Percentiles rank a stretch among this genome's conserved stretches.
These are phyloP conservation scores for Plasmodium vinckei DNA, from an alignment of 169 alveolate genomes.

Conservation along the genomic window DNA sequence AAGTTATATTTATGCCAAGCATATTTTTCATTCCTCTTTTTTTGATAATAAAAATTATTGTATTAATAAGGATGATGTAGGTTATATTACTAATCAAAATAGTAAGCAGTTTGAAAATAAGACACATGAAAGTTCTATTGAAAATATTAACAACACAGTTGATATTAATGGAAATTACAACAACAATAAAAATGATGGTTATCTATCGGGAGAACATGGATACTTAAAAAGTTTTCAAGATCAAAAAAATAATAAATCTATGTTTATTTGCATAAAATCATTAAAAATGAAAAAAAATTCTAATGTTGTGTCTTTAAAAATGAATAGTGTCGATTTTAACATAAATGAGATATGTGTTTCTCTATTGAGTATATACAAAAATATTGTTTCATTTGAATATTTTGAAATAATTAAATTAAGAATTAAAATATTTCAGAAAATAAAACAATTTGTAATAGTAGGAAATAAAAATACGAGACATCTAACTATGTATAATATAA, in stretches of 20 bases:
- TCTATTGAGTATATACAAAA: slow-evolving; percentile 35
- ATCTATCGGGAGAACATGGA: no score
- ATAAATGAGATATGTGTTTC: slow-evolving; percentile 48
- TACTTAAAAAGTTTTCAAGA: no score
- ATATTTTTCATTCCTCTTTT: slow-evolving; percentile 36
- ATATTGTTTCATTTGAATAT: slow-evolving; percentile 32
- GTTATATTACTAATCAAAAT: no score
- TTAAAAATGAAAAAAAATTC: slow-evolving; percentile 50
- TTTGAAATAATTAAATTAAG: slow-evolving; percentile 37
- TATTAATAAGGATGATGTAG: no score
- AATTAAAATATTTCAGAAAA: slow-evolving; percentile 8
- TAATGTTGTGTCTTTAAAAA: slow-evolving; percentile 36
- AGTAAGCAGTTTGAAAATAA: no score
- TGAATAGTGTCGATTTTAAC: slow-evolving; percentile 21
- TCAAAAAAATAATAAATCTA: slow-evolving; percentile 6
- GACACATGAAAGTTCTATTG: no score
- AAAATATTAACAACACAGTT: no score
- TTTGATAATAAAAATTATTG: background rate
- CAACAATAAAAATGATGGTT: no score
- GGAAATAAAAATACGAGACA: slow-evolving; percentile 46
- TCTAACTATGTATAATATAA: slow-evolving; percentile 24
- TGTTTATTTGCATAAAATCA: slow-evolving; percentile 30
- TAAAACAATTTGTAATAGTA: slow-evolving; percentile 22
- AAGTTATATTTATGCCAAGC: slow-evolving; percentile 12
- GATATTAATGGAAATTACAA: no score